phyloP scores from a whole-genome alignment of 768 basidiomycete genomes.

The Lentinula edodes region DNA sequence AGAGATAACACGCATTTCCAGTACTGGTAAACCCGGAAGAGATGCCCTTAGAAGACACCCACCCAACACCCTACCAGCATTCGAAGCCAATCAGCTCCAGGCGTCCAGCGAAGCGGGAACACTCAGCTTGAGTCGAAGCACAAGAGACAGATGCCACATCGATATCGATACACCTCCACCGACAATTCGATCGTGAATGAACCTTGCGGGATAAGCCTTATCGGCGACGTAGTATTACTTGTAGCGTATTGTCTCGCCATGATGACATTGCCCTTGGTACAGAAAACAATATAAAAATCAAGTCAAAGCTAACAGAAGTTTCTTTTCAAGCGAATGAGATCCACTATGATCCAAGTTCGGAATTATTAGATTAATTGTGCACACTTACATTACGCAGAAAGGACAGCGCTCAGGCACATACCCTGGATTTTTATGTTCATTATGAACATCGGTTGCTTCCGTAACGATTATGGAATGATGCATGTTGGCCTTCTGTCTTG shows the following conservation, averaged over 20 bases:
- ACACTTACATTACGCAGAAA: no score
- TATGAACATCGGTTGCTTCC: background rate
- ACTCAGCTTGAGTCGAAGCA: no score
- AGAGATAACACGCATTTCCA: no score
- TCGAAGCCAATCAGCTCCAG: no score
- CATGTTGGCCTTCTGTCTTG: background rate
- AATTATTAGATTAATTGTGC: background rate
- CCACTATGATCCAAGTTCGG: background rate
- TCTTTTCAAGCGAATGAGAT: no score
- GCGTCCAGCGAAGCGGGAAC: no score
- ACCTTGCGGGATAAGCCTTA: background rate
- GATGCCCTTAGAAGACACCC: background rate
- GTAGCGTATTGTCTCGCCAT: background rate
- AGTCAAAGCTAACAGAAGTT: background rate
- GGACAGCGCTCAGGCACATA: no score
- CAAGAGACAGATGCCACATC: background rate
- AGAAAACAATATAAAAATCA: background rate
- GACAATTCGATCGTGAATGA: background rate
- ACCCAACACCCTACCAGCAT: no score
- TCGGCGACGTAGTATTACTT: background rate
- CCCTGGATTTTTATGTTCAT: background rate
- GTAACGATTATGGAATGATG: conserved; percentile 1
- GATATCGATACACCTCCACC: background rate
- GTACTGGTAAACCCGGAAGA: background rate
- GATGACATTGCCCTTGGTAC: no score